Conservation (phyloP, 164 flowering plant genomes). For the Echeveria elegans region DNA sequence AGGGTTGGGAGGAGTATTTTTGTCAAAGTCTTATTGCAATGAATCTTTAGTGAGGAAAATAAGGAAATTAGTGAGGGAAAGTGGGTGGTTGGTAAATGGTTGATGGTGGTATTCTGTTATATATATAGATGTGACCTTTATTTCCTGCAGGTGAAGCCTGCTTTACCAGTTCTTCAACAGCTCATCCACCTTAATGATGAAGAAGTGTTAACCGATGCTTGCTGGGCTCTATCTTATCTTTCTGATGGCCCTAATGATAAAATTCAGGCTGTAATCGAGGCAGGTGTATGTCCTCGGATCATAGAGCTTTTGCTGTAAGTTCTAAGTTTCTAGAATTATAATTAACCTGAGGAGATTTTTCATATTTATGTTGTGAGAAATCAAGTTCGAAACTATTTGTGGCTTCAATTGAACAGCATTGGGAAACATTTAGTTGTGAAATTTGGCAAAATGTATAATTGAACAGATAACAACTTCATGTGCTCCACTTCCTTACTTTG, state of each 20-base stretch:
- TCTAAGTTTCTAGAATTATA: neutral
- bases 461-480: neutral
- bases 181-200: slow-evolving; percentile 63
- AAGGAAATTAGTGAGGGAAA: no score
- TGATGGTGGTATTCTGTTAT: no score
- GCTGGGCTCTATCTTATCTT: slow-evolving; percentile 86
- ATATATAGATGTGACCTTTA: no score
- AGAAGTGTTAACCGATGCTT: slow-evolving; percentile 75
- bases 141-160: slow-evolving; percentile 49
- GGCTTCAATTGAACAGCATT: neutral
- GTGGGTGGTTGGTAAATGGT: no score
- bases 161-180: slow-evolving; percentile 51
- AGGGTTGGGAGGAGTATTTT: no score
- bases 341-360: no score
- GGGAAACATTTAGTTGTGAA: neutral
- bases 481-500: neutral
- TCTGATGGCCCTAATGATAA: slow-evolving; percentile 82
- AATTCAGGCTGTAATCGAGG: slow-evolving; percentile 76
- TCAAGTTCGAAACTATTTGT: neutral
- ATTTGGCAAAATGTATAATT: neutral
- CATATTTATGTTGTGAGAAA: neutral
- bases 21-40: no score
- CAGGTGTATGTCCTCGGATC: slow-evolving; percentile 63
- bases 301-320: slow-evolving; percentile 54
- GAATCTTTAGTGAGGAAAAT: no score